A percentile compares a stretch with the other conserved stretches of the same genome.
phyloP scores from a whole-genome alignment of 139 green algal species.

The Desmodesmus armatus region DNA sequence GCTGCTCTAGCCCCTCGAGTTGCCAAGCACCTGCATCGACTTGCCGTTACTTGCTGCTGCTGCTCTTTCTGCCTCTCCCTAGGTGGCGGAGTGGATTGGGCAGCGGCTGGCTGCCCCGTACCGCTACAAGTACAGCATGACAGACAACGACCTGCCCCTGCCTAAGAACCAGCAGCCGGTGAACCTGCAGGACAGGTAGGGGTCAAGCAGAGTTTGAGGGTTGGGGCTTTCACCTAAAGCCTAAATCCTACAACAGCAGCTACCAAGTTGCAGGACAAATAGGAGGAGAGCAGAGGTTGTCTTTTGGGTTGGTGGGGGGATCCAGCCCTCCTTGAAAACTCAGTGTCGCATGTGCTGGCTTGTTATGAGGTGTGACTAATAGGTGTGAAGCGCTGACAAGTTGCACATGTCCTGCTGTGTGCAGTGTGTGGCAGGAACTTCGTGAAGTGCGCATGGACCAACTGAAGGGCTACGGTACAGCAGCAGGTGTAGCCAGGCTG shows the following conservation, averaged over 20 bases:
- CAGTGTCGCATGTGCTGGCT: background rate
- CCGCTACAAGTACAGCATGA: slow-evolving; percentile 67
- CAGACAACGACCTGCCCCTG: slow-evolving; percentile 52
- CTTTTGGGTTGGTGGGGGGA: too few relatives aligned
- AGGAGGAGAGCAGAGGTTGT: too few relatives aligned
- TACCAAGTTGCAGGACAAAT: too few relatives aligned
- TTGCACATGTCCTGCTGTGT: background rate
- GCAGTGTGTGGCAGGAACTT: slow-evolving; percentile 28
- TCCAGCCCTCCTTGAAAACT: too few relatives aligned
- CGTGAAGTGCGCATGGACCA: slow-evolving; percentile 34
- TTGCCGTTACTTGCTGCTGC: slow-evolving; percentile 1
- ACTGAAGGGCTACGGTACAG: background rate
- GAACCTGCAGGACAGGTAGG: slow-evolving; percentile 8
- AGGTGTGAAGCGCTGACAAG: background rate
- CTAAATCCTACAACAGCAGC: too few relatives aligned
- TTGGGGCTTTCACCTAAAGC: too few relatives aligned
- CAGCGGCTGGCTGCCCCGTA: slow-evolving; percentile 76
- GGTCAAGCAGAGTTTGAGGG: background rate
- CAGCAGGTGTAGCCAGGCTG: background rate
- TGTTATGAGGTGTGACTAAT: background rate
- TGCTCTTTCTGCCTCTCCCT: background rate
- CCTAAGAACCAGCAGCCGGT: slow-evolving; percentile 12
- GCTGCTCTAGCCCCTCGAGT: too few relatives aligned
- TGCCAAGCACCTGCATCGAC: too few relatives aligned
- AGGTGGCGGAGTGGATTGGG: slow-evolving; percentile 84